phyloP scores from a whole-genome alignment of 352 stramenopile species.

The Phytophthora uliginosa region DNA sequence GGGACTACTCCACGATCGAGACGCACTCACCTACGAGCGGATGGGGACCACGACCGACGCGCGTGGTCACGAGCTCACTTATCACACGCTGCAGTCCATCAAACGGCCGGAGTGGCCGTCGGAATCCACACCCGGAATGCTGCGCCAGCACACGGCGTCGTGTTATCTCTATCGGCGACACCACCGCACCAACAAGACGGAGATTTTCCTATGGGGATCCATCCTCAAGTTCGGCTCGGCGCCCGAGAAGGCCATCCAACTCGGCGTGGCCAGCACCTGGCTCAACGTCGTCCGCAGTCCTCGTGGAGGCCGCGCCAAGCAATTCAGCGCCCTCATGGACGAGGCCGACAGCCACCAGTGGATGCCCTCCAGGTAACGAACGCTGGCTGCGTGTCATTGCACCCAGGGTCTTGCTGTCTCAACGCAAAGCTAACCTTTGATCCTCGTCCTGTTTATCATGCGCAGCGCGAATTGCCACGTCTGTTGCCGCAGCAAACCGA shows the following conservation, averaged over 20 bases:
- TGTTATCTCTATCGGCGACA: slow-evolving; percentile 51
- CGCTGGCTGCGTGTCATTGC: slow-evolving; percentile 28
- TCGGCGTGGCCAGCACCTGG: slow-evolving; percentile 42
- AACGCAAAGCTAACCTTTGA: slow-evolving; percentile 7
- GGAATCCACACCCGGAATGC: slow-evolving; percentile 44
- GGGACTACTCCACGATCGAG: slow-evolving; percentile 41
- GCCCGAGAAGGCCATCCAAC: slow-evolving; percentile 44
- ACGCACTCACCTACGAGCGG: slow-evolving; percentile 55
- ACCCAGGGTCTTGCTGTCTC: neutral
- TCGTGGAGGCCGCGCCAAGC: slow-evolving; percentile 35
- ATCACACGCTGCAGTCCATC: slow-evolving; percentile 58
- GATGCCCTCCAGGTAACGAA: slow-evolving; percentile 30
- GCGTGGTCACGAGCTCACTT: slow-evolving; percentile 46
- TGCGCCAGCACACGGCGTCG: slow-evolving; percentile 43
- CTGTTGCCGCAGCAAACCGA: slow-evolving; percentile 33
- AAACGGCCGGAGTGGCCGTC: slow-evolving; percentile 53
- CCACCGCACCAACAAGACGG: slow-evolving; percentile 34
- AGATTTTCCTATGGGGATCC: slow-evolving; percentile 53
- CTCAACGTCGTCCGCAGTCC: slow-evolving; percentile 43
- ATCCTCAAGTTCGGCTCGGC: slow-evolving; percentile 43
- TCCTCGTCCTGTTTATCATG: slow-evolving; percentile 18
- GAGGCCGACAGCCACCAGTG: slow-evolving; percentile 37
- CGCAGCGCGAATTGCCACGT: slow-evolving; percentile 46
- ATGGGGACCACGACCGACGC: slow-evolving; percentile 45
- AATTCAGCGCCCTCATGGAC: slow-evolving; percentile 41